These are phyloP conservation scores for Barnettozyma hawaiiensis DNA, from an alignment of 1,139 yeast species.

Conservation along the genomic window DNA sequence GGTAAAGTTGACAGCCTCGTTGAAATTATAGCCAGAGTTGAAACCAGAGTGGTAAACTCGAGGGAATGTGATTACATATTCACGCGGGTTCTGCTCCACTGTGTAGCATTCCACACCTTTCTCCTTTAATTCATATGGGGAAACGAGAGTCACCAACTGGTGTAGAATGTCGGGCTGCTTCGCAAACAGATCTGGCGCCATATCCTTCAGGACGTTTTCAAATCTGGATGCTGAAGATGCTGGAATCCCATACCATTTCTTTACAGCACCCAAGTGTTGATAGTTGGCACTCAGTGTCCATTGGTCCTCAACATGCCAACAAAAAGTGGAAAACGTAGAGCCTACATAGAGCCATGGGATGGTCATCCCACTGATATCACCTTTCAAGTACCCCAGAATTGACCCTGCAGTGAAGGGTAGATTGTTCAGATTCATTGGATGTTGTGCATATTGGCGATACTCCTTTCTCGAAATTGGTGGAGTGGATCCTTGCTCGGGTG, in stretches of 20 bases:
- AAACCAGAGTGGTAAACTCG: constrained; percentile 79
- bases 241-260: constrained; percentile 78
- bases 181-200: constrained; percentile 78
- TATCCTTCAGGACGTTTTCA: constrained; percentile 45
- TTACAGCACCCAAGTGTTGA: constrained; percentile 69
- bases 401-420: constrained; percentile 65
- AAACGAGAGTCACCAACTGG: constrained; percentile 75
- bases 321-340: constrained; percentile 66
- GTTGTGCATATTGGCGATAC: constrained; percentile 39
- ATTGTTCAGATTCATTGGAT: constrained; percentile 63
- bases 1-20: constrained; percentile 79
- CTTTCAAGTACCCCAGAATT: constrained; percentile 51
- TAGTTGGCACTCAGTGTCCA: constrained; percentile 73
- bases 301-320: constrained; percentile 87
- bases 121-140: constrained; percentile 53
- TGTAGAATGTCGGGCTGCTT: constrained; percentile 86
- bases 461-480: constrained; percentile 29
- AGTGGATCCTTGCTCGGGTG: not conserved
- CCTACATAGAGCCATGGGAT: constrained; percentile 80
- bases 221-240: constrained; percentile 47
- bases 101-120: constrained; percentile 58
- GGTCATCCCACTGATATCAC: constrained; percentile 74
- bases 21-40: constrained; percentile 70
- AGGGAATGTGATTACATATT: constrained; percentile 69
- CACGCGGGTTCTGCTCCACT: constrained; percentile 79